These are phyloP conservation scores for Kwoniella newhampshirensis DNA, from an alignment of 768 basidiomycete genomes.

Conservation along the genomic window DNA sequence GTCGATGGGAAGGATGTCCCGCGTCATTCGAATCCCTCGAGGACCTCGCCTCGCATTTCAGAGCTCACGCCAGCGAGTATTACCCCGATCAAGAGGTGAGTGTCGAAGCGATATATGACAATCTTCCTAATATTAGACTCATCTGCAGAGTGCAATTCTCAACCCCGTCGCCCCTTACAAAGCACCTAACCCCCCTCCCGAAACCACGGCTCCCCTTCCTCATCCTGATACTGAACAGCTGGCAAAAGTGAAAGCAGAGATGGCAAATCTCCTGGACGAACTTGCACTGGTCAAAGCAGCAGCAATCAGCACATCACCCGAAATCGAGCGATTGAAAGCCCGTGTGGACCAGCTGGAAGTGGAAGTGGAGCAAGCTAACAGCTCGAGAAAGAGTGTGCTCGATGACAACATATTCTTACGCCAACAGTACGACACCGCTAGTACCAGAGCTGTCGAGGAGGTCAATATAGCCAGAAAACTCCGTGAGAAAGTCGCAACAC, in stretches of 20 bases:
- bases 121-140: too few species aligned
- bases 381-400: background rate
- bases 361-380: background rate
- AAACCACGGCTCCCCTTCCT: too few species aligned
- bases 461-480: conserved; percentile 11
- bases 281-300: background rate
- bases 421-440: conserved; percentile 26
- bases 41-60: background rate
- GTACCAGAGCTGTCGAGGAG: conserved; percentile 23
- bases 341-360: background rate
- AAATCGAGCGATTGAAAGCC: background rate
- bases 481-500: conserved; percentile 6
- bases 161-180: too few species aligned
- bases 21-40: too few species aligned
- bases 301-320: background rate
- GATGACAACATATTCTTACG: conserved; percentile 19
- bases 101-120: too few species aligned
- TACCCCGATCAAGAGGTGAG: background rate
- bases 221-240: too few species aligned
- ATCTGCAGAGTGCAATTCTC: too few species aligned
- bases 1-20: too few species aligned
- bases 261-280: too few species aligned
- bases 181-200: too few species aligned
- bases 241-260: too few species aligned
- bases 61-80: background rate